These are phyloP conservation scores for Hypoxylon sp. DNA, from an alignment of 2,329 filamentous ascomycete genomes.

Conservation along the genomic window DNA sequence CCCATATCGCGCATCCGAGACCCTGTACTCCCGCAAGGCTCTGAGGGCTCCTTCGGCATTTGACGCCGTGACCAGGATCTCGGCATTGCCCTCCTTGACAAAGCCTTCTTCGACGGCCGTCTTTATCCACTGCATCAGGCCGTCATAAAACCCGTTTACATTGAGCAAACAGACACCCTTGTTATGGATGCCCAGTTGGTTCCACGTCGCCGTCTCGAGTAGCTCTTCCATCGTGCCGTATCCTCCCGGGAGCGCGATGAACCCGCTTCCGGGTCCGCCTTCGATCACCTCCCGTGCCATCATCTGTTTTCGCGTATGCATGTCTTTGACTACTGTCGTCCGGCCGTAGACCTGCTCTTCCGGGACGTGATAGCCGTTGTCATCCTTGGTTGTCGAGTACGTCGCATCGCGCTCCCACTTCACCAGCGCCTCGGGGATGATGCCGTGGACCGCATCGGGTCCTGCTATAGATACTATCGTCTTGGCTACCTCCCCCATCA, in stretches of 20 bases:
- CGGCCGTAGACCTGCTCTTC: constrained; percentile 77
- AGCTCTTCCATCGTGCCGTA: constrained; percentile 98
- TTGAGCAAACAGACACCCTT: constrained; percentile 85
- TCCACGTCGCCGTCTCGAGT: constrained; percentile 92
- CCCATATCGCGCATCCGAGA: constrained; percentile 79
- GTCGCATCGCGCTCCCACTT: constrained; percentile 77
- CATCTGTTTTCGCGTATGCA: constrained; percentile 94
- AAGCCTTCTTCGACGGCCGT: constrained; percentile 82
- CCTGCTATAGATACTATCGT: constrained; percentile 87
- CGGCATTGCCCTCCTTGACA: constrained; percentile 74
- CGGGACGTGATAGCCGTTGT: constrained; percentile 68
- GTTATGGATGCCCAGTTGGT: constrained; percentile 92
- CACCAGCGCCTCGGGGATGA: constrained; percentile 89
- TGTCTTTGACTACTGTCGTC: constrained; percentile 91
- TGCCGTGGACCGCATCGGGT: constrained; percentile 85
- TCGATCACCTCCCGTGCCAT: constrained; percentile 91
- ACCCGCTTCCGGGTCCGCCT: constrained; percentile 85
- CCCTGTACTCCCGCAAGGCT: constrained; percentile 78
- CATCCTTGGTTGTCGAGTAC: constrained; percentile 59
- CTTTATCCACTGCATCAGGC: constrained; percentile 83
- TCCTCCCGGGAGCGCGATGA: constrained; percentile 85
- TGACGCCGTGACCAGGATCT: constrained; percentile 82
- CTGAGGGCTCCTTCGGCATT: constrained; percentile 78
- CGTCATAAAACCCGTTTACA: constrained; percentile 92
- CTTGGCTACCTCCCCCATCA: constrained; percentile 94